Base-by-base conservation (phyloP, 441 rosid species). In the Gossypium schwendimanii region DNA sequence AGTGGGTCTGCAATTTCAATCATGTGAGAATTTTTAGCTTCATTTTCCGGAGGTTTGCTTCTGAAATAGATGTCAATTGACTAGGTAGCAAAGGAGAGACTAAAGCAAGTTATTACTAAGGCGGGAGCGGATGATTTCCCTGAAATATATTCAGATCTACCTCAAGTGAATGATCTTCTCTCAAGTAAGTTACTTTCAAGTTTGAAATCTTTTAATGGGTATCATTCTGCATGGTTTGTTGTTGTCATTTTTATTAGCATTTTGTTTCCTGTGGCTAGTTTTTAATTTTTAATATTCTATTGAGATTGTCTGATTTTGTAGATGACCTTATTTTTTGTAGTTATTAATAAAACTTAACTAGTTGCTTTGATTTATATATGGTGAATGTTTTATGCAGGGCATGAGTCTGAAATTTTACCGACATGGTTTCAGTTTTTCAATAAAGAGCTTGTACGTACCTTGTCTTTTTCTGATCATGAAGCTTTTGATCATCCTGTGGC, bases 401-500 rank as follows among this genome's bases (percentile, higher is more conserved):
- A 91, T 66, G 87, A 85, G 75, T 87, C 93, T 79, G 91, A 90
- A 80, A 79, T 85, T 77, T 70, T 84, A 70, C 97, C 99, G 12
- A 71, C 94, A 61, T 91, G 99, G 99, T 93, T 95, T 87, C 88
- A 89, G 72, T 75, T 78, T 86, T 86, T 93, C 76, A 89, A 93
- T 66, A 82, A 85, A 79, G 97, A 93, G 86, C 97, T 93, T 63
- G 82, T 89, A 60, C 84, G 78, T 24, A 80, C 85, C 39, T 82
- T 87, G 73, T 88, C 97, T 3, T 95, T 95, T 73, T 88, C 98
- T 14, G 97, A 93, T 24, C 98, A 93, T 73, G 98, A 93, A 87
- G 91, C 99, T 70, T 93, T 91, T 79, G 99, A 95, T 70, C 97
- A 95, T 82, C 99, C 99, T 9, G 97, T 95, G 82, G 95, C 97